Evolutionary conservation across 108 stramenopile genomes (phyloP).

Genomic region (Nannochloropsis gaditana): DNA sequence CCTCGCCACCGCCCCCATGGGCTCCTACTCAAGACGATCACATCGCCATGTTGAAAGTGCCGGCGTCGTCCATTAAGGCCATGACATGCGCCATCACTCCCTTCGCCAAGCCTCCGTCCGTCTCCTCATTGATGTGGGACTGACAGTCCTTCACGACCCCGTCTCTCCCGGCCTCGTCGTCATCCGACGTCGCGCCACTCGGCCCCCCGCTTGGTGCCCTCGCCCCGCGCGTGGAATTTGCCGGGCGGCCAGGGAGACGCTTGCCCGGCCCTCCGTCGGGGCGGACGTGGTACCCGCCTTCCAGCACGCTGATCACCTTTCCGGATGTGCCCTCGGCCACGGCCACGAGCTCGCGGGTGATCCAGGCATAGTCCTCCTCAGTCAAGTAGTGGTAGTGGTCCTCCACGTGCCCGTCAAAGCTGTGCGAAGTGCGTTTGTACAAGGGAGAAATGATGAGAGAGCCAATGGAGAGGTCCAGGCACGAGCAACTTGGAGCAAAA

Average conservation of each 20-base stretch:
- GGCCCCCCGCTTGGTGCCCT: background rate
- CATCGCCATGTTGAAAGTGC: background rate
- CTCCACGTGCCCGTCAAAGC: constrained; percentile 43
- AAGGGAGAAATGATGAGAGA: background rate
- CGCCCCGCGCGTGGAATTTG: background rate
- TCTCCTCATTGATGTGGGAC: background rate
- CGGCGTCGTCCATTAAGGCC: constrained; percentile 21
- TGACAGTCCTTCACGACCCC: background rate
- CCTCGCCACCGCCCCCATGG: no score
- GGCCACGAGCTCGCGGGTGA: constrained; percentile 26
- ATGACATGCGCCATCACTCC: constrained; percentile 32
- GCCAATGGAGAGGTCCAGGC: background rate
- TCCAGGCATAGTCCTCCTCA: constrained; percentile 40
- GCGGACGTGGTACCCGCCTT: constrained; percentile 78
- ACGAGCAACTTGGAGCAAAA: no score
- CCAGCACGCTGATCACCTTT: constrained; percentile 81
- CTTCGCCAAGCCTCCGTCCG: constrained; percentile 27
- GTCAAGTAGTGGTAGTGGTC: constrained; percentile 43
- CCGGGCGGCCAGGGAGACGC: background rate
- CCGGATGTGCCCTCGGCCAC: constrained; percentile 50
- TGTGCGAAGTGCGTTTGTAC: background rate
- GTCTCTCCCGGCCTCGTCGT: background rate
- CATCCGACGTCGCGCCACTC: background rate
- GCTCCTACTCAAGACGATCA: background rate
- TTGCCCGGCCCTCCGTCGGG: background rate